Evolutionary conservation across 2,329 filamentous ascomycete genomes (phyloP), one percentile per base, ranked within the genome.

Genomic region (Aspergillus clavatus): DNA sequence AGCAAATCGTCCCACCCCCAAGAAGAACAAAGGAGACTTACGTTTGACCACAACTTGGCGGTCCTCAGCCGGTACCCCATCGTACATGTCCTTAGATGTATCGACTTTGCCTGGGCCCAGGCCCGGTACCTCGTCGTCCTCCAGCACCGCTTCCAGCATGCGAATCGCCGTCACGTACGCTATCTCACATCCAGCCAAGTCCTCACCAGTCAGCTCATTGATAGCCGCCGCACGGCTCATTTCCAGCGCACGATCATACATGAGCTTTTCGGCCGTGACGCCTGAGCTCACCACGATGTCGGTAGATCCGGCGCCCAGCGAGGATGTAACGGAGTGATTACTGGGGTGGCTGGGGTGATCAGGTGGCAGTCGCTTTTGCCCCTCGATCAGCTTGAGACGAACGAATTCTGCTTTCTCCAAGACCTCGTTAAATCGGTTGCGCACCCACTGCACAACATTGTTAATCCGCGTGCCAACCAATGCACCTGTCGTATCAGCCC

Each of bases 231-330:
- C 83, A 42, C 89, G 83, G 65, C 89, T 96, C 93, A 98, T 97
- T 66, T 98, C 93, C 18, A 97, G 74, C 0, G 93, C 93, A 38
- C 93, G 87, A 57, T 98, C 93, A 63, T 96, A 98, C 89, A 98
- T 96, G 37, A 98, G 75, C 69, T 90, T 95, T 72, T 97, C 93
- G 0, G 93, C 93, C 18, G 89, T 96, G 45, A 96, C 83, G 1
- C 91, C 93, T 2, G 87, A 82, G 11, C 87, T 95, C 21, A 98
- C 77, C 38, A 86, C 80, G 21, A 96, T 89, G 42, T 93, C 88
- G 2, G 81, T 78, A 12, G 84, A 83, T 3, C 77, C 79, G 45
- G 82, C 72, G 3, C 75, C 75, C 3, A 79, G 72, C 26, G 75
- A 72, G 2, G 78, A 79, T 16, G 80, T 79, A 22, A 75, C 67